These are phyloP conservation scores for Firmiana major DNA, from an alignment of 345 rosid genomes.

Conservation along the genomic window DNA sequence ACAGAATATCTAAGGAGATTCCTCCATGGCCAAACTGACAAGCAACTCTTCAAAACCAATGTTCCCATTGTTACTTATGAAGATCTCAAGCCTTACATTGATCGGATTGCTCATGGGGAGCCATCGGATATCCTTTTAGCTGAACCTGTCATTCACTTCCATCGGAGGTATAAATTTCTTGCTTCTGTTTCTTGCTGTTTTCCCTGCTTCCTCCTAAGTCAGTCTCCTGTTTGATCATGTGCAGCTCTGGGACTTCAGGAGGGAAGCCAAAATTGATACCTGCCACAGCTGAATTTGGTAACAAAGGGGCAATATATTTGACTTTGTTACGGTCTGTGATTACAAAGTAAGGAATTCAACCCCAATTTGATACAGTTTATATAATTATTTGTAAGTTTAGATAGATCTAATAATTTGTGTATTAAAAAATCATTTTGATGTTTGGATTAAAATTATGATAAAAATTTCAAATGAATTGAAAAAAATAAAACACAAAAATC, in stretches of 20 bases:
- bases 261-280: slow-evolving; percentile 92
- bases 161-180: slow-evolving; percentile 51
- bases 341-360: slow-evolving; percentile 52
- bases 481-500: no score
- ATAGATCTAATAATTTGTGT: no score
- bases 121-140: slow-evolving; percentile 59
- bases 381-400: no score
- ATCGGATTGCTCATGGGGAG: slow-evolving; percentile 71
- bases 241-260: slow-evolving; percentile 88
- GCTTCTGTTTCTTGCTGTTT: neutral
- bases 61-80: slow-evolving; percentile 81
- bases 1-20: slow-evolving; percentile 57
- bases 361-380: no score
- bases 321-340: slow-evolving; percentile 74
- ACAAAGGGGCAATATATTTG: slow-evolving; percentile 56
- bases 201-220: neutral
- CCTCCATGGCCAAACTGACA: slow-evolving; percentile 41
- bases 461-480: no score
- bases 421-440: no score
- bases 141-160: slow-evolving; percentile 67
- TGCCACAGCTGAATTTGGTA: slow-evolving; percentile 57
- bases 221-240: neutral
- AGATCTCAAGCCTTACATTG: slow-evolving; percentile 59
- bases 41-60: slow-evolving; percentile 50
- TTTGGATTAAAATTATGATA: no score